Conservation (phyloP, 164 flowering plant genomes). For the Euptelea pleiosperma region DNA sequence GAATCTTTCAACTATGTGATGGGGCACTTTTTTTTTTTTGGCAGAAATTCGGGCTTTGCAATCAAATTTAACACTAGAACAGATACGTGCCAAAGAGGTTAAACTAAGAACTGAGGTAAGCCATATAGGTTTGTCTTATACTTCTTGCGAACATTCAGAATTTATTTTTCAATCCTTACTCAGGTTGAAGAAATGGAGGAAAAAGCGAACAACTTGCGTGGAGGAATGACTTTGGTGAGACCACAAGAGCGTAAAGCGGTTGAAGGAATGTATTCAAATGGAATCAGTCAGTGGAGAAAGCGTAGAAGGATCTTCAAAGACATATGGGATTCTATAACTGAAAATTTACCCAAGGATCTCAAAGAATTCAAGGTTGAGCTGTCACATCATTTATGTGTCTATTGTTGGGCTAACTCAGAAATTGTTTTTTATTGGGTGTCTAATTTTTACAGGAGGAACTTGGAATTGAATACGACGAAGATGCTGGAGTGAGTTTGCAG, state of each 20-base stretch:
- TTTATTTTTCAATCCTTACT: constrained; percentile 5
- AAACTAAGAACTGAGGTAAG: constrained; percentile 59
- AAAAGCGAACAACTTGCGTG: constrained; percentile 28
- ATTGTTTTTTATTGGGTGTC: constrained; percentile 1
- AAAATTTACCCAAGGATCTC: constrained; percentile 72
- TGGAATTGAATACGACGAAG: constrained; percentile 89
- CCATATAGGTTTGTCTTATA: neutral
- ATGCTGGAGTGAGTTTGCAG: constrained; percentile 73
- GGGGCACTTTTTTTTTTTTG: constrained; percentile 12
- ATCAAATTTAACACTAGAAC: constrained; percentile 77
- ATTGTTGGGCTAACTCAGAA: neutral
- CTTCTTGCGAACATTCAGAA: neutral
- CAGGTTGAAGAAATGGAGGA: constrained; percentile 36
- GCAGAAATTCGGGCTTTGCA: constrained; percentile 79
- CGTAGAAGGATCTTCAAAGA: constrained; percentile 91
- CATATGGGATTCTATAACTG: constrained; percentile 80
- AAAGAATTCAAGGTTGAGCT: constrained; percentile 82
- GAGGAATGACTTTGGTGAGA: constrained; percentile 31
- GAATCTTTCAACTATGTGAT: neutral
- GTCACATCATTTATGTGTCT: neutral
- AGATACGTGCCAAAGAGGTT: constrained; percentile 54
- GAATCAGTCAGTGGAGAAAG: constrained; percentile 76
- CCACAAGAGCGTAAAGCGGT: constrained; percentile 32
- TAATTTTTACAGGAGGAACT: constrained; percentile 70
- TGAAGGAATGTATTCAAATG: constrained; percentile 19